Percentiles rank a stretch among this genome's conserved stretches.
Evolutionary conservation across 2,329 filamentous ascomycete species (phyloP).

Genomic region (Beauveria brongniartii): DNA sequence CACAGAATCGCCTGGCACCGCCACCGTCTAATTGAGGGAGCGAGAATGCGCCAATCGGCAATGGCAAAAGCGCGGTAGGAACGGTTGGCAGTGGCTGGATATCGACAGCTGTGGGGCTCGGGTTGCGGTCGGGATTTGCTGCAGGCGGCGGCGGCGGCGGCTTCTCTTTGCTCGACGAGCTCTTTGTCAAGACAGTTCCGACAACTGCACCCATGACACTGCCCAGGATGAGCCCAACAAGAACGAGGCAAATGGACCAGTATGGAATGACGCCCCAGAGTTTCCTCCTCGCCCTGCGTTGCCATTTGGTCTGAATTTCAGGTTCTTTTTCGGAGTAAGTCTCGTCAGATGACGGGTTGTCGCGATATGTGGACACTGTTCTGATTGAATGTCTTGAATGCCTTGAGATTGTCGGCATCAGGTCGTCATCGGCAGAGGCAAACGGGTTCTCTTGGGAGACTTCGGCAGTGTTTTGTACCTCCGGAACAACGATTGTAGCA

Average conservation of each 20-base stretch:
- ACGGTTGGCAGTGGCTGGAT: constrained; percentile 41
- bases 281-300: constrained; percentile 44
- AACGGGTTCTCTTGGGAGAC: constrained; percentile 57
- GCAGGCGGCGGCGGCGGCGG: neutral
- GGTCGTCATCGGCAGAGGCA: constrained; percentile 46
- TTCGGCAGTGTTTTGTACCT: constrained; percentile 54
- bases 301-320: constrained; percentile 40
- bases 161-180: neutral
- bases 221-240: constrained; percentile 42
- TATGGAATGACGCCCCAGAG: constrained; percentile 52
- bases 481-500: constrained; percentile 31
- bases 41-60: constrained; percentile 47
- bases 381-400: constrained; percentile 17
- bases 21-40: constrained; percentile 47
- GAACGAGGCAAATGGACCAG: constrained; percentile 49
- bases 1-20: constrained; percentile 45
- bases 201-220: constrained; percentile 50
- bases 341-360: constrained; percentile 39
- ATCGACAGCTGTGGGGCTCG: constrained; percentile 34
- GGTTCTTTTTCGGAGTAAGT: constrained; percentile 37
- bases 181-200: constrained; percentile 33
- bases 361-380: constrained; percentile 46
- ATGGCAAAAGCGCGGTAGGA: constrained; percentile 41
- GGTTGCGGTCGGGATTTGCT: constrained; percentile 19
- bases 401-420: constrained; percentile 41